Evolutionary conservation across 306 rosid species (phyloP), one percentile per base, ranked within the genome.

Genomic region (Gynostemma pentaphyllum): DNA sequence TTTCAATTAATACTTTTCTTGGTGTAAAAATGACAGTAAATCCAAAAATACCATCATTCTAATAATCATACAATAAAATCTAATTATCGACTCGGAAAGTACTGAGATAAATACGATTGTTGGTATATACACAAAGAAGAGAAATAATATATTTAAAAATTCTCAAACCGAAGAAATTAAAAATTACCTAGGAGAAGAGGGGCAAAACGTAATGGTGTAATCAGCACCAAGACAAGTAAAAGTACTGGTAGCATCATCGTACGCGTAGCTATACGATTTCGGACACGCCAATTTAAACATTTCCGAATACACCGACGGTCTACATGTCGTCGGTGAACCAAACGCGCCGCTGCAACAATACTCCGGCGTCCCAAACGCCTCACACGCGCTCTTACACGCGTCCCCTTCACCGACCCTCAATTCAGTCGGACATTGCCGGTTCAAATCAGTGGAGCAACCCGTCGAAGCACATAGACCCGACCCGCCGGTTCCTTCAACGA

Each of bases 381-480:
- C 95, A 19, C 98, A 92, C 75, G 96, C 98, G 80, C 98, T 92
- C 76, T 75, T 92, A 27, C 98, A 92, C 80, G 96, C 98, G 80
- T 75, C 75, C 0, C 96, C 94, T 5, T 76, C 83, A 0, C 75
- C 82, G 0, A 76, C 83, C 34, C 68, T 88, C 28, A 92, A 48
- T 84, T 92, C 98, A 23, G 85, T 12, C 9, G 98, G 98, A 37
- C 98, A 92, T 45, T 75, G 85, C 50, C 22, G 72, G 82, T 88
- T 92, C 76, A 92, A 79, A 79, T 92, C 96, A 27, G 95, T 67
- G 9, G 78, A 40, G 78, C 98, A 92, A 0, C 98, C 96, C 39
- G 96, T 88, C 0, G 98, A 74, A 0, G 80, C 76, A 41, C 98
- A 92, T 2, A 7, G 69, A 70, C 96, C 96, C 63, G 90, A 79